Conservation (phyloP, 2,329 filamentous ascomycete species). For the Clarireedia sp. region DNA sequence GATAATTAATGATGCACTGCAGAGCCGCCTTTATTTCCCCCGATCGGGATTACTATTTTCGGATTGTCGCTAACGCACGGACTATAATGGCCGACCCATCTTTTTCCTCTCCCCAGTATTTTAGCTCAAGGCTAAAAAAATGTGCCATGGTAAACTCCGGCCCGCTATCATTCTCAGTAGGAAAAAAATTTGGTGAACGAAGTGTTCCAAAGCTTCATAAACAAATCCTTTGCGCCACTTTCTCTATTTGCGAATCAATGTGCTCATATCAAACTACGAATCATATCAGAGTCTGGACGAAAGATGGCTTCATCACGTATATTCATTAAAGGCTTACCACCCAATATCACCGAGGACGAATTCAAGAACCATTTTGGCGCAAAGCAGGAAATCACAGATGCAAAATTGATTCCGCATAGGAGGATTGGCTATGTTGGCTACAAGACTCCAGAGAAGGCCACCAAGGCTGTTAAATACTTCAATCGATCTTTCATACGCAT, state of each 20-base stretch:
- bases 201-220: background rate
- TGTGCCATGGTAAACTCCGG: background rate
- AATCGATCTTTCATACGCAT: slow-evolving; percentile 92
- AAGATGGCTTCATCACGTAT: slow-evolving; percentile 50
- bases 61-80: background rate
- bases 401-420: slow-evolving; percentile 81
- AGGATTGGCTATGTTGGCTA: slow-evolving; percentile 95
- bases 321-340: slow-evolving; percentile 78
- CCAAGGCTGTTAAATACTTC: slow-evolving; percentile 85
- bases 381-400: slow-evolving; percentile 74
- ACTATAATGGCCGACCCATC: background rate
- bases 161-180: background rate
- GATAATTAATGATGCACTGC: too few species aligned
- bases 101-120: background rate
- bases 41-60: background rate
- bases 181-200: background rate
- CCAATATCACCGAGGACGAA: slow-evolving; percentile 74
- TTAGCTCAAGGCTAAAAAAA: slow-evolving; percentile 9
- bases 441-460: slow-evolving; percentile 72
- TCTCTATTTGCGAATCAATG: background rate
- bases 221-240: background rate
- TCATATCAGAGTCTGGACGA: background rate
- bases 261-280: background rate
- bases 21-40: too few species aligned
- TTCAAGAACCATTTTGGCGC: slow-evolving; percentile 82